A percentile compares a stretch with the other conserved stretches of the same genome.
Evolutionary conservation across 2,329 filamentous ascomycete species (phyloP).

Genomic region (Neurospora crassa): DNA sequence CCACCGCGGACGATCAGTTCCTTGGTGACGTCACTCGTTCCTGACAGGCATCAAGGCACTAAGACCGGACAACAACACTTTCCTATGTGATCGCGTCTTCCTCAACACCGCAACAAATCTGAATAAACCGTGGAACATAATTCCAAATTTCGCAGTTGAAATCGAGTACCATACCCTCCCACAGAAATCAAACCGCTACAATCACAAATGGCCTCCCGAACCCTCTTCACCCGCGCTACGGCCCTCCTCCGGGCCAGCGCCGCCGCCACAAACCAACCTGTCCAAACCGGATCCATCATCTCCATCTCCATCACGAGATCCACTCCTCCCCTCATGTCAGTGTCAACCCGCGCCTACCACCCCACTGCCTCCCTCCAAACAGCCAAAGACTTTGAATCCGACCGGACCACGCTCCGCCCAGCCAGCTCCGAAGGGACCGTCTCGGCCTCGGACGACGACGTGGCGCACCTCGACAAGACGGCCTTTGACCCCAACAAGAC

Average conservation of each 20-base stretch:
- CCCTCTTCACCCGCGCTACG: background rate
- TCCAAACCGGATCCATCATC: background rate
- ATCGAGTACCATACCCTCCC: no score
- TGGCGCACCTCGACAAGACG: conserved; percentile 43
- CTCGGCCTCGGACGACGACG: conserved; percentile 54
- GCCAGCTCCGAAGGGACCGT: conserved; percentile 58
- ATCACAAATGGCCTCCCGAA: conserved; percentile 4
- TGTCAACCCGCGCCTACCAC: conserved; percentile 23
- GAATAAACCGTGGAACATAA: no score
- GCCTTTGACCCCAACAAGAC: conserved; percentile 64
- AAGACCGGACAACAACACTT: background rate
- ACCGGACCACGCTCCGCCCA: conserved; percentile 56
- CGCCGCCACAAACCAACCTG: background rate
- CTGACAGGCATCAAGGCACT: background rate
- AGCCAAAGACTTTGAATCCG: conserved; percentile 36
- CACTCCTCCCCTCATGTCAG: background rate
- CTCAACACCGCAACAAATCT: background rate
- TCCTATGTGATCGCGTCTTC: background rate
- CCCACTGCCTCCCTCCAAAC: conserved; percentile 22
- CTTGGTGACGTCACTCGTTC: background rate
- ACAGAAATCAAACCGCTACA: no score
- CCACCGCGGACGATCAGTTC: background rate
- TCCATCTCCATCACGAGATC: background rate
- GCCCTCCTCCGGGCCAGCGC: background rate
- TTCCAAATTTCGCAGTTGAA: no score